Conservation (phyloP, 2,329 filamentous ascomycete species). For the Trichophyton verrucosum region DNA sequence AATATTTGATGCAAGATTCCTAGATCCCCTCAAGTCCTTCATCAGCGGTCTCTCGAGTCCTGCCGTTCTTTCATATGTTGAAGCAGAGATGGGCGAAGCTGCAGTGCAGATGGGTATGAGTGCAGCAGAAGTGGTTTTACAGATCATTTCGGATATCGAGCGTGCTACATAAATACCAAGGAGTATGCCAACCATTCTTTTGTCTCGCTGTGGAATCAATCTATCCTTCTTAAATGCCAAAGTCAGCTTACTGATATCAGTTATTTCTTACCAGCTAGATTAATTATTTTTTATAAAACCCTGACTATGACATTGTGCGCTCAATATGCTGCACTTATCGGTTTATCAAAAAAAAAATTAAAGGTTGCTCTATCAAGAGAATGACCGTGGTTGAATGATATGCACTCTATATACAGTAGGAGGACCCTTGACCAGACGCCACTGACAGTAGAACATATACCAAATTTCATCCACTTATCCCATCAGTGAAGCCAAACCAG, state of each 20-base stretch:
- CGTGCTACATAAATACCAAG: not conserved
- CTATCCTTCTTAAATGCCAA: not conserved
- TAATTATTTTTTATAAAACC: not conserved
- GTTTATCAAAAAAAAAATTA: not conserved
- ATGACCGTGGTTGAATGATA: not conserved
- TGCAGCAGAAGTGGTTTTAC: slow-evolving; percentile 11
- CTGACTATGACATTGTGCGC: not conserved
- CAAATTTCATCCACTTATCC: not conserved
- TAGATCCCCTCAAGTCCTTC: slow-evolving; percentile 21
- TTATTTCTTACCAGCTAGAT: not conserved
- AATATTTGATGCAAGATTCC: slow-evolving; percentile 24
- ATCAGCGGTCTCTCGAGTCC: slow-evolving; percentile 5
- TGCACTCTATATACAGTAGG: not conserved
- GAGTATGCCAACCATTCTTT: not conserved
- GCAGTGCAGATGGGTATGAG: slow-evolving; percentile 7
- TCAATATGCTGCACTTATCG: not conserved
- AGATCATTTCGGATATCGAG: slow-evolving; percentile 11
- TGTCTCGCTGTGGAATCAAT: not conserved
- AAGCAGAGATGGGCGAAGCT: slow-evolving; percentile 10
- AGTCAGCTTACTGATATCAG: not conserved
- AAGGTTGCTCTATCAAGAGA: not conserved
- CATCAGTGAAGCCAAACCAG: not conserved
- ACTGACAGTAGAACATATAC: not conserved
- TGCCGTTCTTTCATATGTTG: slow-evolving; percentile 8
- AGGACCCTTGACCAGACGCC: not conserved